phyloP scores from a whole-genome alignment of 306 rosid genomes.

The Dryas octopetala region DNA sequence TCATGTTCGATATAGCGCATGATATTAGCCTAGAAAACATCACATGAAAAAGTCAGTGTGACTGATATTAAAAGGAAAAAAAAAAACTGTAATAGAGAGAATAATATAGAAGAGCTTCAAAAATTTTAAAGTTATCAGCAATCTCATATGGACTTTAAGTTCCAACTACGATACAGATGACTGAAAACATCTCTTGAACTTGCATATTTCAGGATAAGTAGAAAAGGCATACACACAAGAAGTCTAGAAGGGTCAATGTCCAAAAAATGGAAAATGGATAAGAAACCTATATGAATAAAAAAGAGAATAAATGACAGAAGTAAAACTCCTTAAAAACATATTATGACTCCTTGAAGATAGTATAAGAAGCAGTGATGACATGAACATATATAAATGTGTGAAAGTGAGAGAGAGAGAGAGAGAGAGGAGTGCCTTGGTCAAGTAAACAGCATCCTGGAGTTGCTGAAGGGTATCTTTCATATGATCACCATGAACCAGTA shows the following conservation, averaged over 20 bases:
- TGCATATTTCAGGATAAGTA: not conserved
- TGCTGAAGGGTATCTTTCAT: constrained; percentile 73
- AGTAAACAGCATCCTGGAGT: constrained; percentile 90
- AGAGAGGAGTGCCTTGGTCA: constrained; percentile 68
- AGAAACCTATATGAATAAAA: too few relatives aligned
- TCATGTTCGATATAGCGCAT: constrained; percentile 70
- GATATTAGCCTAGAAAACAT: constrained; percentile 67
- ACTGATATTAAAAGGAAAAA: not conserved
- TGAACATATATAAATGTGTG: not conserved
- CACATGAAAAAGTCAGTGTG: constrained; percentile 31
- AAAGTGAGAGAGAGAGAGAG: constrained; percentile 24
- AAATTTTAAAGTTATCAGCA: not conserved
- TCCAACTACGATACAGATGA: not conserved
- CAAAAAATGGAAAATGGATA: not conserved
- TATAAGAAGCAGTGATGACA: not conserved
- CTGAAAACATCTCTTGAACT: not conserved
- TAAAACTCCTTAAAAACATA: not conserved
- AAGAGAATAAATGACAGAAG: too few relatives aligned
- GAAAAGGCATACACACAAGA: not conserved
- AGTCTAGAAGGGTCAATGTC: not conserved
- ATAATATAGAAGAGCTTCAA: not conserved
- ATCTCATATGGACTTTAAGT: not conserved
- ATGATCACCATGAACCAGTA: constrained; percentile 74
- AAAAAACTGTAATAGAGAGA: not conserved
- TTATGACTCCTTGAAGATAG: not conserved